Conservation (phyloP, 768 basidiomycete genomes). For the Cubamyces sp. region DNA sequence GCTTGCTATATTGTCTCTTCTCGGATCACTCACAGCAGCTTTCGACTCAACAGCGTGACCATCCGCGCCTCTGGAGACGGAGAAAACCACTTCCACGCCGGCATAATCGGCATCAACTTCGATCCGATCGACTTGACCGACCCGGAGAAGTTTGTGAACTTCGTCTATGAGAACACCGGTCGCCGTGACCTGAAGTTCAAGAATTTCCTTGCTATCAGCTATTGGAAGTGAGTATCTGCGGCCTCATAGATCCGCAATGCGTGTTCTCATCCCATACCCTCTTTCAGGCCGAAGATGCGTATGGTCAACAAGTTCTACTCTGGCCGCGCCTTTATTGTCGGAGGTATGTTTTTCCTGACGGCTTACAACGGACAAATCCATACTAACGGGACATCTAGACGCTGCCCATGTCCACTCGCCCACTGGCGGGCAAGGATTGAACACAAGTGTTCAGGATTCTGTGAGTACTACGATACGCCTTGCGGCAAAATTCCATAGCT, state of each 20-base stretch:
- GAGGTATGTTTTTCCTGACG: conserved; percentile 41
- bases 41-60: conserved; percentile 16
- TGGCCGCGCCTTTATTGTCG: conserved; percentile 49
- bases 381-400: background rate
- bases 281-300: conserved; percentile 48
- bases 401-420: conserved; percentile 50
- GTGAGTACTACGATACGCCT: conserved; percentile 15
- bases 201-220: conserved; percentile 27
- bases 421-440: conserved; percentile 45
- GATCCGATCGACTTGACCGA: conserved; percentile 29
- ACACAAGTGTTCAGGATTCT: conserved; percentile 35
- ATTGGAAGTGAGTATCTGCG: conserved; percentile 34
- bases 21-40: background rate
- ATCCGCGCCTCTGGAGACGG: conserved; percentile 18
- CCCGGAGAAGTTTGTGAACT: conserved; percentile 34
- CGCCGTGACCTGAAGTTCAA: conserved; percentile 37
- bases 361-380: background rate
- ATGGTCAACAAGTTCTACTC: conserved; percentile 47
- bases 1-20: background rate
- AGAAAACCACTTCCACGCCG: conserved; percentile 2
- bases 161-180: conserved; percentile 35
- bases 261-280: conserved; percentile 10
- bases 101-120: conserved; percentile 3
- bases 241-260: background rate
- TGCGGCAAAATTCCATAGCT: background rate